phyloP scores from a whole-genome alignment of 257 asterid genomes.

The Coffea eugenioides region DNA sequence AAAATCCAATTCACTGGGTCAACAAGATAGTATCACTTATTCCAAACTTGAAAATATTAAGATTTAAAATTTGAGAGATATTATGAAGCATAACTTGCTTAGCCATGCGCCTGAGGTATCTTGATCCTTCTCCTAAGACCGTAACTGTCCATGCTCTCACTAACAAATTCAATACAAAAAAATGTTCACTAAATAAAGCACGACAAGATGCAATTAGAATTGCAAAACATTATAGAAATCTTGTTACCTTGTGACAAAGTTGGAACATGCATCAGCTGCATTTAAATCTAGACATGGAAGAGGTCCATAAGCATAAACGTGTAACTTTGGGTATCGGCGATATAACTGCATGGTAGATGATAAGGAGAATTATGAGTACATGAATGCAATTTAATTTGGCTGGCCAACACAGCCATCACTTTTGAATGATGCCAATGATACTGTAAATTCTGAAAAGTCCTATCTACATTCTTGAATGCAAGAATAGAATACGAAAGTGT shows the following conservation, averaged over 20 bases:
- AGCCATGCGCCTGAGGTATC: not conserved
- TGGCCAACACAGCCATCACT: not conserved
- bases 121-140: not conserved
- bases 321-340: slow-evolving; percentile 28
- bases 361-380: not conserved
- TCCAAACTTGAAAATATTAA: not conserved
- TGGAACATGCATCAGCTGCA: slow-evolving; percentile 32
- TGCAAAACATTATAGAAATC: not conserved
- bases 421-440: not conserved
- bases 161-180: no score
- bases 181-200: not conserved
- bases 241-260: slow-evolving; percentile 33
- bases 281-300: slow-evolving; percentile 33
- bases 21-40: not conserved
- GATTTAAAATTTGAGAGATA: not conserved
- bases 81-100: not conserved
- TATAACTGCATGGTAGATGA: slow-evolving; percentile 19
- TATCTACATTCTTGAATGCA: not conserved
- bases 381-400: not conserved
- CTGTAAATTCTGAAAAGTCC: not conserved
- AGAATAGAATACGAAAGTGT: no score
- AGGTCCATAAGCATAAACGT: slow-evolving; percentile 33
- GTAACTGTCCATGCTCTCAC: not conserved
- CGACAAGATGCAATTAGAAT: not conserved
- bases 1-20: not conserved